phyloP scores from a whole-genome alignment of 495 filamentous ascomycete species.

The Neurospora tetraspora region DNA sequence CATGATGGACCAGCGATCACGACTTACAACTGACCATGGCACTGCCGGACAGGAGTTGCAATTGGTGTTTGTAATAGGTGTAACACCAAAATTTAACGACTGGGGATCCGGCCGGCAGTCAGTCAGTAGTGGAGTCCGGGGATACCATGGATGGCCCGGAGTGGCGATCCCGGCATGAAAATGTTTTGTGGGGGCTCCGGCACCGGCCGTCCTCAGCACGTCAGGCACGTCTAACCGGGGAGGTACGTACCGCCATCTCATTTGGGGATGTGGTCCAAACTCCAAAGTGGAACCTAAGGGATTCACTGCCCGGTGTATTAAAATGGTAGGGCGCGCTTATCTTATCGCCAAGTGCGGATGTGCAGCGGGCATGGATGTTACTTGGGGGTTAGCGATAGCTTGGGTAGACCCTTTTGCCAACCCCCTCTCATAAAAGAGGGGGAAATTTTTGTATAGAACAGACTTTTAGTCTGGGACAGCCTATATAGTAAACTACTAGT shows the following conservation, averaged over 20 bases:
- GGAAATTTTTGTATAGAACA: too few species aligned
- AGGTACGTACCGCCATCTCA: not conserved
- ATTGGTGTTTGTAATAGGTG: not conserved
- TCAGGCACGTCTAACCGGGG: not conserved
- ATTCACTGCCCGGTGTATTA: not conserved
- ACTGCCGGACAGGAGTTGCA: not conserved
- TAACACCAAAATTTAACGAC: not conserved
- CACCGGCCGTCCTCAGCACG: not conserved
- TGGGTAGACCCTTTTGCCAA: too few species aligned
- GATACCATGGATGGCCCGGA: not conserved
- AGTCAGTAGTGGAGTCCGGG: not conserved
- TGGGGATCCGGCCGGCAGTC: not conserved
- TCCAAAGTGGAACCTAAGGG: too few species aligned
- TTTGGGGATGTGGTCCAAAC: not conserved
- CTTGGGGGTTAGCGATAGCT: too few species aligned
- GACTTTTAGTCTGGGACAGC: too few species aligned
- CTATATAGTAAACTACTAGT: too few species aligned
- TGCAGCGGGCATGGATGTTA: too few species aligned
- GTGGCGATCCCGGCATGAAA: not conserved
- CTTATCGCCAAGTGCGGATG: not conserved
- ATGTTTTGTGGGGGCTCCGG: not conserved
- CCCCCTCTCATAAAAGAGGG: too few species aligned
- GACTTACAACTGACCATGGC: constrained; percentile 4
- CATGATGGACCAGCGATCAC: constrained; percentile 10
- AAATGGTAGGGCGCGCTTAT: not conserved